phyloP scores from a whole-genome alignment of 1,139 yeast genomes.

The Yamadazyma atlantica region DNA sequence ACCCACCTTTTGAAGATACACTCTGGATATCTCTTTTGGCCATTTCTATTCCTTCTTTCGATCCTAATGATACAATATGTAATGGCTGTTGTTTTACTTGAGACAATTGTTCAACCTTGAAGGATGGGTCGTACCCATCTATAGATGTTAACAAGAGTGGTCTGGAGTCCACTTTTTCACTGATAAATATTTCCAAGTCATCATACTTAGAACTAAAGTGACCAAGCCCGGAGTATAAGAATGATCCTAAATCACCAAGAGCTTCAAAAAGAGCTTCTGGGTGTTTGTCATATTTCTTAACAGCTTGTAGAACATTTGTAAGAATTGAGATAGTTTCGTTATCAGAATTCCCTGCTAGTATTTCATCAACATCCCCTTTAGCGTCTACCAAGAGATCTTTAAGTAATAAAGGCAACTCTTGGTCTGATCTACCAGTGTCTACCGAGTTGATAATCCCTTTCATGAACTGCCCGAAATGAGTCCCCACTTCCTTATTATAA shows the following conservation, averaged over 20 bases:
- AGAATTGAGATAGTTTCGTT: constrained; percentile 1
- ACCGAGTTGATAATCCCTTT: constrained; percentile 5
- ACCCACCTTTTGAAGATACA: constrained; percentile 49
- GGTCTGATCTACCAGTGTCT: constrained; percentile 5
- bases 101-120: constrained; percentile 50
- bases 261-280: constrained; percentile 18
- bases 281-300: constrained; percentile 11
- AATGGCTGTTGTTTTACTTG: constrained; percentile 22
- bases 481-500: constrained; percentile 26
- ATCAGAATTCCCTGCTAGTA: constrained; percentile 1
- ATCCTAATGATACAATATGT: constrained; percentile 68
- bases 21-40: constrained; percentile 56
- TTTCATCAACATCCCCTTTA: not conserved
- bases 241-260: constrained; percentile 16
- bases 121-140: constrained; percentile 68
- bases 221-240: constrained; percentile 25
- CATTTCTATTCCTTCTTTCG: constrained; percentile 59
- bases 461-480: constrained; percentile 18
- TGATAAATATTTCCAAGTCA: constrained; percentile 24
- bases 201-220: constrained; percentile 25
- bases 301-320: not conserved
- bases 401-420: constrained; percentile 1
- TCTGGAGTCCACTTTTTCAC: constrained; percentile 9
- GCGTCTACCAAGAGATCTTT: constrained; percentile 2
- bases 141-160: constrained; percentile 59